A percentile compares a stretch with the other conserved stretches of the same genome.
Conservation (phyloP, 164 flowering plant genomes). For the Vitis amurensis region DNA sequence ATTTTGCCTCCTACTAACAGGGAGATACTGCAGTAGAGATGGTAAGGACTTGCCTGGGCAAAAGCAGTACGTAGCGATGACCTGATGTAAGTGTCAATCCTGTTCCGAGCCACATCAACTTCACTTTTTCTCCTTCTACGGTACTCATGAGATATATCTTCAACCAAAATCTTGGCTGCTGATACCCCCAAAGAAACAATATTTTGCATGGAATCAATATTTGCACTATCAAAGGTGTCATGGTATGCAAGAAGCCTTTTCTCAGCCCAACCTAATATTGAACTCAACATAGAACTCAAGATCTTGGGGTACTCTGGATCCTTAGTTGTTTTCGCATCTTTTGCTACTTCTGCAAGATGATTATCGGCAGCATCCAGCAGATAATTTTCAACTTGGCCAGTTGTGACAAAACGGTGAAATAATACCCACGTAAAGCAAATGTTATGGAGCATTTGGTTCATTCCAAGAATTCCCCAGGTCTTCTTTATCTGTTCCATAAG, state of each 20-base stretch:
- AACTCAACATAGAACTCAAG: conserved; percentile 61
- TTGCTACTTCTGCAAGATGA: conserved; percentile 71
- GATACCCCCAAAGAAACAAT: conserved; percentile 70
- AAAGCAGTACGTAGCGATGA: conserved; percentile 86
- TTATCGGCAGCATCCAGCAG: conserved; percentile 68
- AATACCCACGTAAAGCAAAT: conserved; percentile 89
- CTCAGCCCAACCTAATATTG: conserved; percentile 85
- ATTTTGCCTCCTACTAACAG: neutral
- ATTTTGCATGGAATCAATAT: conserved; percentile 63
- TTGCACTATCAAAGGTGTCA: conserved; percentile 61
- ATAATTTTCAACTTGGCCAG: conserved; percentile 71
- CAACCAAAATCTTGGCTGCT: conserved; percentile 74
- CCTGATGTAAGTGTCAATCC: conserved; percentile 84
- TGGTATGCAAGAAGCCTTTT: conserved; percentile 85
- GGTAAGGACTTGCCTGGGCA: conserved; percentile 74
- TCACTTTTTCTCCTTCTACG: conserved; percentile 61
- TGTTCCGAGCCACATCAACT: conserved; percentile 65
- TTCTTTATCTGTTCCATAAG: conserved; percentile 84
- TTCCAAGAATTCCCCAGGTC: conserved; percentile 85
- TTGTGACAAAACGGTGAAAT: conserved; percentile 63
- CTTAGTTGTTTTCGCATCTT: conserved; percentile 69
- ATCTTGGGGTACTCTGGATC: conserved; percentile 68
- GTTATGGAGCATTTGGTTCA: conserved; percentile 77
- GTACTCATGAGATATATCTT: conserved; percentile 78
- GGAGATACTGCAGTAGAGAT: neutral